A percentile compares a stretch with the other conserved stretches of the same genome.
Conservation (phyloP, 2,329 filamentous ascomycete species). For the Monosporascus sp. region DNA sequence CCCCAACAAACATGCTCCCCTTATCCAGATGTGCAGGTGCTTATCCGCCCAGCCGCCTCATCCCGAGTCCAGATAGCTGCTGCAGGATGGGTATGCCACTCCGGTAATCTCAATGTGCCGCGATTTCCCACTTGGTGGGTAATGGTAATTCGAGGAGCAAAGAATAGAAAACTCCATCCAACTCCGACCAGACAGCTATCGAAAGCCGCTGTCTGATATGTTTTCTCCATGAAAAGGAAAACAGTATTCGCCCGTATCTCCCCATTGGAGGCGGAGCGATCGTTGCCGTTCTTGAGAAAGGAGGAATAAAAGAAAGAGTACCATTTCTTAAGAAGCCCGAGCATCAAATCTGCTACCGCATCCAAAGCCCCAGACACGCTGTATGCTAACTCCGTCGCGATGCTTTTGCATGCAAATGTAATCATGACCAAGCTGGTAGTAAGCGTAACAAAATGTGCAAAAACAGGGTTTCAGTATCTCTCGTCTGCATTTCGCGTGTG, state of each 20-base stretch:
- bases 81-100: too few relatives aligned
- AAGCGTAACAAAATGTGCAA: constrained; percentile 7
- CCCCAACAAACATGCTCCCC: not conserved
- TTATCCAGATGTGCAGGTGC: not conserved
- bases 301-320: not conserved
- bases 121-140: not conserved
- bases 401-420: constrained; percentile 15
- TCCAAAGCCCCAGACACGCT: not conserved
- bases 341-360: not conserved
- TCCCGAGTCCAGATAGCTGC: not conserved
- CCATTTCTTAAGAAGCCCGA: not conserved
- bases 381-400: constrained; percentile 21
- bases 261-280: not conserved
- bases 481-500: not conserved
- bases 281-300: not conserved
- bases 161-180: not conserved
- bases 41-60: not conserved
- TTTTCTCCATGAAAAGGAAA: not conserved
- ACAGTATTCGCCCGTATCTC: not conserved
- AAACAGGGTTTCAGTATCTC: not conserved
- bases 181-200: not conserved
- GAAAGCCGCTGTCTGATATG: not conserved
- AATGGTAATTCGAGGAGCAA: not conserved
- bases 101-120: too few relatives aligned
- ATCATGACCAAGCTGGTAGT: constrained; percentile 1